Percentiles rank a stretch among this genome's conserved stretches.
Evolutionary conservation across 257 asterid species (phyloP).

Genomic region (Agastache rugosa): DNA sequence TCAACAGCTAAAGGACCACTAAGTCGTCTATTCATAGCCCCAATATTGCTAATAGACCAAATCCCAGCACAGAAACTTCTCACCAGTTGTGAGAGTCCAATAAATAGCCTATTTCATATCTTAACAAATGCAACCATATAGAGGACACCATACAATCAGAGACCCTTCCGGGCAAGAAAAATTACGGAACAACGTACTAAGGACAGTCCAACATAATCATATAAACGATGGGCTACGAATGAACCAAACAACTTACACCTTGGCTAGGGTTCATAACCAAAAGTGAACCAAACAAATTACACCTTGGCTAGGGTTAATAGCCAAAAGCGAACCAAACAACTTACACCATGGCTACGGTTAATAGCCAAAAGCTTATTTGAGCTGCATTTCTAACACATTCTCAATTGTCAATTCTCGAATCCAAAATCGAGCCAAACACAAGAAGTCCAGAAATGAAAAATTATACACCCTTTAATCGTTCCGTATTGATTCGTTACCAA

Average conservation of each 20-base stretch:
- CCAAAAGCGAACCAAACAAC: slow-evolving; percentile 8
- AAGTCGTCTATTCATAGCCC: slow-evolving; percentile 1
- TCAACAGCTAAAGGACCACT: slow-evolving; percentile 7
- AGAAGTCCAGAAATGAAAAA: slow-evolving; percentile 23
- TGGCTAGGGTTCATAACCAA: neutral
- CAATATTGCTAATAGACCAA: neutral
- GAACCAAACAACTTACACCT: slow-evolving; percentile 15
- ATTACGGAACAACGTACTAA: slow-evolving; percentile 7
- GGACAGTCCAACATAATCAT: neutral
- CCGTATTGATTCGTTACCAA: neutral
- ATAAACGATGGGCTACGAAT: neutral
- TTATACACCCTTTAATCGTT: neutral
- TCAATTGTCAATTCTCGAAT: slow-evolving; percentile 4
- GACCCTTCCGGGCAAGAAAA: neutral
- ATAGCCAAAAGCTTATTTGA: slow-evolving; percentile 20
- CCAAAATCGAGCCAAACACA: neutral
- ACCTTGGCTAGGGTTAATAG: slow-evolving; percentile 5
- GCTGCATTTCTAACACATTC: slow-evolving; percentile 10
- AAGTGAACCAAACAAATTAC: slow-evolving; percentile 13
- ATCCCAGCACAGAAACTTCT: slow-evolving; percentile 16
- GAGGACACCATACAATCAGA: neutral
- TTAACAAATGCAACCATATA: slow-evolving; percentile 6
- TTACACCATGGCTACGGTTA: slow-evolving; percentile 9
- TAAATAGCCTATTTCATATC: neutral
- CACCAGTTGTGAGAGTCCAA: neutral